Evolutionary conservation across 1,284 basidiomycete species (phyloP), one percentile per base, ranked within the genome.

Genomic region (Microbotryomycetes sp.): DNA sequence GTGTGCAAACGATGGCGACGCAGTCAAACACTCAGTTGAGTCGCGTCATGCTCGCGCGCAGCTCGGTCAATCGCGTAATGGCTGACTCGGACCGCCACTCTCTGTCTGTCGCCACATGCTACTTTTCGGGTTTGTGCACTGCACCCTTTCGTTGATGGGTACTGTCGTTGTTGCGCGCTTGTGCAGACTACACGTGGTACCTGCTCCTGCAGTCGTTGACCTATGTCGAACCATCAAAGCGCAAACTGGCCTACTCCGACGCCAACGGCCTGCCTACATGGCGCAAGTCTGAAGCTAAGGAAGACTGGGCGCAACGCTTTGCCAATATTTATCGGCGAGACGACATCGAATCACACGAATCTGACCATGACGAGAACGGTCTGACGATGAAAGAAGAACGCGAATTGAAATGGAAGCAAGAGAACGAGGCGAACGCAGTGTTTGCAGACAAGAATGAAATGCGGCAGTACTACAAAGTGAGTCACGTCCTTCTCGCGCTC

Each of bases 161-260:
- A n/a, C n/a, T n/a, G n/a, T n/a, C n/a, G n/a, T n/a, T n/a, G n/a
- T n/a, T n/a, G n/a, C n/a, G n/a, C n/a, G n/a, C n/a, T n/a, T 49
- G 19, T 23, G 30, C 63, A 68, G 66, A 68, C 45, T 68, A 66
- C 49, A 62, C 64, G 26, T 68, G 66, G 66, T 68, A 59, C 61
- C 57, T 66, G 25, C 55, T 66, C 6, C 59, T 66, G 4, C 57
- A 68, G 28, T 51, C 54, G 2, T 49, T 63, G 25, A 65, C 64
- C 14, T 65, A 58, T 57, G 60, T 57, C 36, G 19, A 36, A 6
- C 63, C 65, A 1, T 45, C 49, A 22, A 58, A 62, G 12, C 65
- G 65, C 3, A 52, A 54, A 28, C 45, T 32, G 3, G 45, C 51
- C 2, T 68, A 68, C 54, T 46, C 59, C 32, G 66, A 58, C 23